A percentile compares a stretch with the other conserved stretches of the same genome.
phyloP scores from a whole-genome alignment of 192 early-diverging fungal genomes.

The Coemansia reversa region DNA sequence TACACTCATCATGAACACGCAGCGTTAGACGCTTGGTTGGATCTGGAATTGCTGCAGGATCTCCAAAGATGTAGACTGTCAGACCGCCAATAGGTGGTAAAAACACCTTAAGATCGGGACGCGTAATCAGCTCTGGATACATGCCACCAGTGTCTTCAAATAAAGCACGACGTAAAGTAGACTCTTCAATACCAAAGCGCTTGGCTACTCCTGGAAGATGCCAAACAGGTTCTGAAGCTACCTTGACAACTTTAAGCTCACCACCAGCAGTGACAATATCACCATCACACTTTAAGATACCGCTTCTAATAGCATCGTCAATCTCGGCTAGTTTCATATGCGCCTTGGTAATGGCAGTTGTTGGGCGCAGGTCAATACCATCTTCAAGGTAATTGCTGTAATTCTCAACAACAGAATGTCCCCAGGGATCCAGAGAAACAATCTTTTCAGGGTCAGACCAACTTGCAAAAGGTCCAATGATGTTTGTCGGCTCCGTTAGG shows the following conservation, averaged over 20 bases:
- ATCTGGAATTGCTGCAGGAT: slow-evolving; percentile 77
- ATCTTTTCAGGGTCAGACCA: slow-evolving; percentile 88
- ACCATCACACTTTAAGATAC: slow-evolving; percentile 72
- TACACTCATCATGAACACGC: slow-evolving; percentile 94
- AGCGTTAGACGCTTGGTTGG: slow-evolving; percentile 79
- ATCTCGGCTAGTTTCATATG: slow-evolving; percentile 94
- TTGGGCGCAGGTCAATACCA: slow-evolving; percentile 83
- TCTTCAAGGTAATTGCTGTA: slow-evolving; percentile 62
- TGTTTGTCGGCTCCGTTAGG: slow-evolving; percentile 82
- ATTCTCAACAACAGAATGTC: slow-evolving; percentile 69
- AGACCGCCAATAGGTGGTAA: slow-evolving; percentile 91
- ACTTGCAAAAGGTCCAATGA: slow-evolving; percentile 73
- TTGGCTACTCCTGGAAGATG: slow-evolving; percentile 88
- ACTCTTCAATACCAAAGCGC: slow-evolving; percentile 83
- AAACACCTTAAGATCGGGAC: slow-evolving; percentile 91
- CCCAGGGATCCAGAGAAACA: slow-evolving; percentile 93
- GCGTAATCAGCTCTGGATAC: slow-evolving; percentile 93
- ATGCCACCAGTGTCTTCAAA: slow-evolving; percentile 93
- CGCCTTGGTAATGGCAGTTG: slow-evolving; percentile 91
- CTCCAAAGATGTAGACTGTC: slow-evolving; percentile 92
- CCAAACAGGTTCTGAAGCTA: slow-evolving; percentile 95
- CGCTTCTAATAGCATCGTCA: slow-evolving; percentile 66
- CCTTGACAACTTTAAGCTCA: slow-evolving; percentile 87
- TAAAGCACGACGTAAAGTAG: slow-evolving; percentile 75
- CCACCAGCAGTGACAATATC: slow-evolving; percentile 76